Evolutionary conservation across 176 grass and related monocot species (phyloP).

Genomic region (Oryza meyeriana): DNA sequence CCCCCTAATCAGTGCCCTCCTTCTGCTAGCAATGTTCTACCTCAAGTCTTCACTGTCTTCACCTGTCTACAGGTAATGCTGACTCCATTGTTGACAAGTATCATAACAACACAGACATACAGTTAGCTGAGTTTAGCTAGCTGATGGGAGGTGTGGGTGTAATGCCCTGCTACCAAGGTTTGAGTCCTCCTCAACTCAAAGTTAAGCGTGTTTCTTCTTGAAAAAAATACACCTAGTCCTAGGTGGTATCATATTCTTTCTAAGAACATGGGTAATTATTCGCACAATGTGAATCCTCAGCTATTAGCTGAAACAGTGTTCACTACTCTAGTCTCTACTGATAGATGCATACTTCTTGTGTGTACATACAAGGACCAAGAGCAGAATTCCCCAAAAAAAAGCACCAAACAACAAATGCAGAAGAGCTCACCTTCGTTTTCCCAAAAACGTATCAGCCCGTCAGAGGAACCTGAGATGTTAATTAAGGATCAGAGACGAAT

Average conservation of each 20-base stretch:
- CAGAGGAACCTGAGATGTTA: constrained; percentile 79
- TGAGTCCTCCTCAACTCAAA: neutral
- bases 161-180: neutral
- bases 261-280: neutral
- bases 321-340: neutral
- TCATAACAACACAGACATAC: neutral
- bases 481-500: constrained; percentile 27
- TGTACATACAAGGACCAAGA: constrained; percentile 16
- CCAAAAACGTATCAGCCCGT: constrained; percentile 97
- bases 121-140: neutral
- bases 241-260: neutral
- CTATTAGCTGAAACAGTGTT: neutral
- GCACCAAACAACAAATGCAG: constrained; percentile 14
- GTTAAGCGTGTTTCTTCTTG: neutral
- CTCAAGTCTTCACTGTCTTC: neutral
- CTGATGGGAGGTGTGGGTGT: neutral
- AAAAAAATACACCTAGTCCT: neutral
- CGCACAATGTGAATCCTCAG: neutral
- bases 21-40: neutral
- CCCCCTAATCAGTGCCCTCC: neutral
- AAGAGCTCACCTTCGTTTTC: constrained; percentile 90
- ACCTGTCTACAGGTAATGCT: neutral
- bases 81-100: neutral
- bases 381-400: neutral
- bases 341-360: constrained; percentile 13